Evolutionary conservation across 345 rosid genomes (phyloP).

Genomic region (Boechera retrofracta): DNA sequence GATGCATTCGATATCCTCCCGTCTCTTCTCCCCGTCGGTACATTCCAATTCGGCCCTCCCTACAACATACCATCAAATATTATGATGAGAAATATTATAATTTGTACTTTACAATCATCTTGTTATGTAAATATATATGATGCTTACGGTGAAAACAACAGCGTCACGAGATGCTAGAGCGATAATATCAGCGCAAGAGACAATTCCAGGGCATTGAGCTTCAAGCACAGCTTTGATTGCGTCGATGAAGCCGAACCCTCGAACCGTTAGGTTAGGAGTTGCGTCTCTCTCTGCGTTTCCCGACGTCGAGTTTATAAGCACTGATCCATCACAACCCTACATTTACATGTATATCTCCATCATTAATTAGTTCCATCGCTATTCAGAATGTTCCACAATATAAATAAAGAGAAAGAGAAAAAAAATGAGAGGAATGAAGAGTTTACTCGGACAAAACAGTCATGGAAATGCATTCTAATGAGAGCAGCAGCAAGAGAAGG

Average conservation of each 20-base stretch:
- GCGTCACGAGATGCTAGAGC: conserved; percentile 77
- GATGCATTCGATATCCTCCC: conserved; percentile 65
- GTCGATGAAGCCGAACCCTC: conserved; percentile 81
- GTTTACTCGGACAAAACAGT: conserved; percentile 77
- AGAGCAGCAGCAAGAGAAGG: conserved; percentile 80
- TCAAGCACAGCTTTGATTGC: conserved; percentile 68
- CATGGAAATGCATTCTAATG: conserved; percentile 89
- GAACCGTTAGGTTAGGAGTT: conserved; percentile 65
- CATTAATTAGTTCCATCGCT: not conserved
- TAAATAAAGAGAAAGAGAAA: not conserved
- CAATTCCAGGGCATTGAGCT: conserved; percentile 73
- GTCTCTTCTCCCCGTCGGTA: conserved; percentile 84
- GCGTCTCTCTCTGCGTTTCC: conserved; percentile 65
- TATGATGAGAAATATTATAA: not conserved
- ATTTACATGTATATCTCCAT: not conserved
- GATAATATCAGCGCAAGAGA: conserved; percentile 84
- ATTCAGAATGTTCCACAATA: not conserved
- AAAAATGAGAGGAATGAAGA: not conserved
- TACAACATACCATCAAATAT: conserved; percentile 21
- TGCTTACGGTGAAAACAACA: conserved; percentile 62
- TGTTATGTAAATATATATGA: not conserved
- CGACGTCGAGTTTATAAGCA: conserved; percentile 73
- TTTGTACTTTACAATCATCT: not conserved
- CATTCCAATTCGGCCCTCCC: conserved; percentile 94
- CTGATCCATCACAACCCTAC: conserved; percentile 93